Base-by-base conservation (phyloP, 306 rosid species). In the Fragaria iinumae region DNA sequence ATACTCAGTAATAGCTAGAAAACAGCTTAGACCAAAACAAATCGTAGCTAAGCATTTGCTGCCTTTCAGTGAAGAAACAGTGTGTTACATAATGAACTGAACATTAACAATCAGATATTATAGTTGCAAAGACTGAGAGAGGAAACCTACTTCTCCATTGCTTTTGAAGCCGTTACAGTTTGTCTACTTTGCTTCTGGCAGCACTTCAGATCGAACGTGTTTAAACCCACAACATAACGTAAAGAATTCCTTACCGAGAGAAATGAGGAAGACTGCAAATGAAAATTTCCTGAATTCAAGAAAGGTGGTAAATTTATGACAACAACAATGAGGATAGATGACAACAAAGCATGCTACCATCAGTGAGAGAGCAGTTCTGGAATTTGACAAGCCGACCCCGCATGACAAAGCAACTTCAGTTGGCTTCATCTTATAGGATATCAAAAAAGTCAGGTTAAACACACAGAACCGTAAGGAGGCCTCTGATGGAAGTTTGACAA, bases 131-230 rank as follows among this genome's bases (percentile, higher is more conserved):
- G 27, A 25, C 38, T 50, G 57, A 45, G 68, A 29, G 27, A 60
- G 65, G 74, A 62, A 73, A 80, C 85, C 23, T 77, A 92, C 98
- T 81, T 91, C 53, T 87, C 85, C 74, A 65, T 72, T 75, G 83
- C 82, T 49, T 74, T 76, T 36, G 88, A 72, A 76, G 74, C 52
- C 14, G 78, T 59, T 43, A 56, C 39, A 21, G 71, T 74, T 68
- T 81, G 72, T 66, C 80, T 75, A 65, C 67, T 80, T 34, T 21
- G 83, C 77, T 74, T 83, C 75, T 36, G 62, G 21, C 84, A 87
- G 68, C 83, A 83, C n/a, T 57, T 80, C 45, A 77, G 68, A 64
- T 48, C 11, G 23, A 73, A 53, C 60, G 60, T 23, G 36, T 39
- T 62, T 10, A 16, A 10, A 50, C 50, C 74, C 77, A 73, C 27